Percentiles rank a stretch among this genome's conserved stretches.
Evolutionary conservation across 192 early-diverging fungal genomes (phyloP).

Genomic region (Phycomyces blakesleeanus): DNA sequence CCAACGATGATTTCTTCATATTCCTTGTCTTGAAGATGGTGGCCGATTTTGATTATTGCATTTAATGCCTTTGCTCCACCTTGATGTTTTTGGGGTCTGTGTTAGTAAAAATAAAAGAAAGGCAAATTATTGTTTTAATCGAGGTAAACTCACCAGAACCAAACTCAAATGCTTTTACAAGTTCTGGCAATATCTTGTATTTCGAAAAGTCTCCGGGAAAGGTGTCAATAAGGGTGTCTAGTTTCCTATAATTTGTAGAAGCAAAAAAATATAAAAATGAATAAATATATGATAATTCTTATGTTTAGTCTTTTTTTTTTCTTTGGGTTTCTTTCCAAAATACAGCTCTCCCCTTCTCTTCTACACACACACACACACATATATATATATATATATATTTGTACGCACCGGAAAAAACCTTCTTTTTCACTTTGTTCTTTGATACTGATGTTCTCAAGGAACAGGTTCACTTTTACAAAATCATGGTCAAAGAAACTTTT

Average conservation of each 20-base stretch:
- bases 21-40: slow-evolving; percentile 64
- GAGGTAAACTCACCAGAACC: slow-evolving; percentile 50
- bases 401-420: slow-evolving; percentile 62
- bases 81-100: no score
- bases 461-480: slow-evolving; percentile 78
- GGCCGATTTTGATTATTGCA: slow-evolving; percentile 85
- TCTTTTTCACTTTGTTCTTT: slow-evolving; percentile 87
- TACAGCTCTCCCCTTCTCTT: no score
- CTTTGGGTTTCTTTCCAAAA: no score
- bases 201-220: slow-evolving; percentile 83
- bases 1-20: slow-evolving; percentile 70
- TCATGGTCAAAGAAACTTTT: slow-evolving; percentile 77
- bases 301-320: no score
- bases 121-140: background rate
- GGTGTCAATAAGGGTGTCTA: slow-evolving; percentile 66
- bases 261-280: no score
- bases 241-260: slow-evolving; percentile 62
- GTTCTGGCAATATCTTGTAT: slow-evolving; percentile 91
- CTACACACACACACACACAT: background rate
- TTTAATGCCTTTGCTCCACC: slow-evolving; percentile 68
- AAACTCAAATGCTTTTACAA: slow-evolving; percentile 79
- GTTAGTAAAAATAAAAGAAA: slow-evolving; percentile 33
- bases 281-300: background rate
- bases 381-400: no score
- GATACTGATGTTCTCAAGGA: slow-evolving; percentile 89